Evolutionary conservation across 805 yeast genomes (phyloP).

Genomic region (Jamesozyma piceae): DNA sequence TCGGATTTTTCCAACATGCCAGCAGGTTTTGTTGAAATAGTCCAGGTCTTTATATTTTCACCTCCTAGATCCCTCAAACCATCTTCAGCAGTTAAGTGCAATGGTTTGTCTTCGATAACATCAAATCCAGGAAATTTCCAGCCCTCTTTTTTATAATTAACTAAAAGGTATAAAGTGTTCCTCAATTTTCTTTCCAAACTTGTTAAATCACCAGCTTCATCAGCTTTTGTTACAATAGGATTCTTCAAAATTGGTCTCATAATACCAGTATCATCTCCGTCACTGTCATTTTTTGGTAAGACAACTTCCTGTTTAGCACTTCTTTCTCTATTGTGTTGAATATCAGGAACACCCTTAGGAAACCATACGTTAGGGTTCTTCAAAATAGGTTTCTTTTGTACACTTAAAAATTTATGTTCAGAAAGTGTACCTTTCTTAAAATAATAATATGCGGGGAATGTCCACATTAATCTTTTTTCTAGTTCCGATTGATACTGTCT

Average conservation of each 20-base stretch:
- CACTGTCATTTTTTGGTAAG: conserved; percentile 57
- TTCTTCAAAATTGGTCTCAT: conserved; percentile 61
- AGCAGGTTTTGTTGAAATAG: conserved; percentile 84
- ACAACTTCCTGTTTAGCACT: conserved; percentile 65
- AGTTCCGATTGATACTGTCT: conserved; percentile 78
- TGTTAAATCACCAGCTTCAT: conserved; percentile 46
- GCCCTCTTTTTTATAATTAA: conserved; percentile 36
- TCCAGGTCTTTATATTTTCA: conserved; percentile 68
- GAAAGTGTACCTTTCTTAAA: conserved; percentile 84
- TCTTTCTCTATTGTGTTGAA: conserved; percentile 83
- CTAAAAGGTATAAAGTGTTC: conserved; percentile 68
- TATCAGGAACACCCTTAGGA: conserved; percentile 76
- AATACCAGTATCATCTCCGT: conserved; percentile 42
- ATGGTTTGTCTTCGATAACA: conserved; percentile 36
- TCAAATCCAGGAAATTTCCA: conserved; percentile 82
- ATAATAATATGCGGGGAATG: conserved; percentile 89
- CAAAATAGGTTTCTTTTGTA: conserved; percentile 66
- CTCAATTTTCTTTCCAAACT: conserved; percentile 74
- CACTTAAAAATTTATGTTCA: conserved; percentile 66
- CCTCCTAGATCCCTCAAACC: conserved; percentile 72
- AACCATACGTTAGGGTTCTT: conserved; percentile 69
- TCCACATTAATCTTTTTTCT: conserved; percentile 91
- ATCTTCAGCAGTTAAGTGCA: conserved; percentile 65
- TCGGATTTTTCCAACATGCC: conserved; percentile 44
- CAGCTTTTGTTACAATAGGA: conserved; percentile 72